These are phyloP conservation scores for Firmiana major DNA, from an alignment of 345 rosid genomes.

Conservation along the genomic window DNA sequence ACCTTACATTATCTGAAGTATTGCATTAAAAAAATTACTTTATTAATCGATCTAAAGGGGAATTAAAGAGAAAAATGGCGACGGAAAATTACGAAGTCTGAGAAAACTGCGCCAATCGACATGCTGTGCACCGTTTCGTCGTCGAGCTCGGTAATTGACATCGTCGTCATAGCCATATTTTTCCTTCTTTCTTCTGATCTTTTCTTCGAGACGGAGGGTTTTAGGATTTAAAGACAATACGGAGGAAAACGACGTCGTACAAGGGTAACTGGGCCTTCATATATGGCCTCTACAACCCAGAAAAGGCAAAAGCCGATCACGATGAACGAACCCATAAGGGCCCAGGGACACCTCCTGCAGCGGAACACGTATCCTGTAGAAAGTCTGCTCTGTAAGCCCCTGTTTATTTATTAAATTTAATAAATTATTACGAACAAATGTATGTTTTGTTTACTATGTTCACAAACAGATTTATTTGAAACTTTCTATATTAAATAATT, in stretches of 20 bases:
- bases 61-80: neutral
- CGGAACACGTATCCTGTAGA: too few species aligned
- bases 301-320: neutral
- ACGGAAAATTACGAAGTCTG: constrained; percentile 66
- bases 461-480: too few species aligned
- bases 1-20: neutral
- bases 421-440: too few species aligned
- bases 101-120: constrained; percentile 93
- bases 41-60: neutral
- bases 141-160: constrained; percentile 61
- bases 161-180: constrained; percentile 11
- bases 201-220: constrained; percentile 6
- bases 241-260: neutral
- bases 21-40: neutral
- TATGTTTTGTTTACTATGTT: too few species aligned
- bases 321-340: neutral
- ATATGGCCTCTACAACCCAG: neutral
- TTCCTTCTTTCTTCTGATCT: neutral
- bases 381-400: too few species aligned
- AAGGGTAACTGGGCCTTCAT: neutral
- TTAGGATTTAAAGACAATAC: neutral
- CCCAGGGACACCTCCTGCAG: too few species aligned
- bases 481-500: too few species aligned
- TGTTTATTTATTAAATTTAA: too few species aligned
- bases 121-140: constrained; percentile 70